These are phyloP conservation scores for Rhizopogon rudus DNA, from an alignment of 768 basidiomycete species.

Conservation along the genomic window DNA sequence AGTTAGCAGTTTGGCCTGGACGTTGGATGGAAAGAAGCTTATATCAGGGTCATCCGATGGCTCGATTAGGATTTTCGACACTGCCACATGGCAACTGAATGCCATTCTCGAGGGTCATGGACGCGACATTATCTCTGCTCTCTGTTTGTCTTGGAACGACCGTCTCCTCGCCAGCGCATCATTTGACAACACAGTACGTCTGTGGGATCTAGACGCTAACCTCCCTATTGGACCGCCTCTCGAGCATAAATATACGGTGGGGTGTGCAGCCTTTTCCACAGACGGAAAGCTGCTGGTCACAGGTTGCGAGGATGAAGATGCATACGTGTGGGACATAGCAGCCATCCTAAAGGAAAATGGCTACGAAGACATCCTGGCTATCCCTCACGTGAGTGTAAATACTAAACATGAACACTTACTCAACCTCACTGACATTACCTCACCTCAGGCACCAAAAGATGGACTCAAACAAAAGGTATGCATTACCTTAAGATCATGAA, in stretches of 20 bases:
- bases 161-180: not conserved
- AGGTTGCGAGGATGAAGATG: not conserved
- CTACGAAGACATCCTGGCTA: not conserved
- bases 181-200: not conserved
- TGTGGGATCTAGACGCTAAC: not conserved
- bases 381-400: not conserved
- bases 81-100: not conserved
- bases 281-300: not conserved
- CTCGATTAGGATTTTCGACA: not conserved
- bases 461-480: not conserved
- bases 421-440: no score
- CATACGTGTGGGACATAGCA: not conserved
- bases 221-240: not conserved
- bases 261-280: not conserved
- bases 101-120: not conserved
- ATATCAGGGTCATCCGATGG: not conserved
- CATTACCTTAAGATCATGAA: not conserved
- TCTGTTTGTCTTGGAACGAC: not conserved
- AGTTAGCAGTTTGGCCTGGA: not conserved
- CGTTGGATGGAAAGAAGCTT: not conserved
- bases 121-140: not conserved
- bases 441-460: no score
- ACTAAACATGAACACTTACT: not conserved
- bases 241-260: not conserved
- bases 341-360: not conserved